These are phyloP conservation scores for Pestalotiopsis sp. DNA, from an alignment of 2,329 filamentous ascomycete species.

Conservation along the genomic window DNA sequence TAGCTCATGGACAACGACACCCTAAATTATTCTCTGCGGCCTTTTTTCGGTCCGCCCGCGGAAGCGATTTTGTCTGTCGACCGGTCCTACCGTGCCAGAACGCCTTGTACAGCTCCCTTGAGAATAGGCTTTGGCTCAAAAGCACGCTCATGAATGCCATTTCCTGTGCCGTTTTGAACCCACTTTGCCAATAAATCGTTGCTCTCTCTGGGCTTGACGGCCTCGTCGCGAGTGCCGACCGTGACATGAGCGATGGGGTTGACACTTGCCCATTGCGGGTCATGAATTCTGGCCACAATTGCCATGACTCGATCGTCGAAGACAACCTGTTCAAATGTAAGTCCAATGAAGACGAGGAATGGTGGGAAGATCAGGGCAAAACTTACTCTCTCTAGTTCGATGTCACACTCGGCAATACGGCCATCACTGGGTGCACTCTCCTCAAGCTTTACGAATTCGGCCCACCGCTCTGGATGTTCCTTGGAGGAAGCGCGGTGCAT, in stretches of 20 bases:
- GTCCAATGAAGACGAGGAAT: not conserved
- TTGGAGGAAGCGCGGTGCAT: conserved; percentile 74
- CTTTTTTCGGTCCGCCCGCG: not conserved
- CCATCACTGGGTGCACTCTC: conserved; percentile 39
- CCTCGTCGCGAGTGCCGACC: conserved; percentile 73
- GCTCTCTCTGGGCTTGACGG: conserved; percentile 91
- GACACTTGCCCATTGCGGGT: conserved; percentile 67
- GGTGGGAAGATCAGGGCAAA: not conserved
- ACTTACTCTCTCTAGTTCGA: conserved; percentile 63
- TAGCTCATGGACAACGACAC: too few species aligned
- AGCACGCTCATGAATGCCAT: conserved; percentile 48
- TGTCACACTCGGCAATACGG: conserved; percentile 64
- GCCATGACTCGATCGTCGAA: conserved; percentile 91
- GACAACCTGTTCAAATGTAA: conserved; percentile 58
- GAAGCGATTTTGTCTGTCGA: too few species aligned
- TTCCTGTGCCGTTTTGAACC: conserved; percentile 59
- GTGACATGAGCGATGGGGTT: conserved; percentile 88
- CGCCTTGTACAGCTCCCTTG: conserved; percentile 49
- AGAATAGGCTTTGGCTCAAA: conserved; percentile 52
- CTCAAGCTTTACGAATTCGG: conserved; percentile 64
- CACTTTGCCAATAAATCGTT: conserved; percentile 81
- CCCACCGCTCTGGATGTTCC: conserved; percentile 73
- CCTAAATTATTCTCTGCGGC: not conserved
- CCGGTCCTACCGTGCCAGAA: conserved; percentile 47
- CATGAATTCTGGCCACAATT: conserved; percentile 76